These are phyloP conservation scores for Penicillium herquei DNA, from an alignment of 495 filamentous ascomycete genomes.

Conservation along the genomic window DNA sequence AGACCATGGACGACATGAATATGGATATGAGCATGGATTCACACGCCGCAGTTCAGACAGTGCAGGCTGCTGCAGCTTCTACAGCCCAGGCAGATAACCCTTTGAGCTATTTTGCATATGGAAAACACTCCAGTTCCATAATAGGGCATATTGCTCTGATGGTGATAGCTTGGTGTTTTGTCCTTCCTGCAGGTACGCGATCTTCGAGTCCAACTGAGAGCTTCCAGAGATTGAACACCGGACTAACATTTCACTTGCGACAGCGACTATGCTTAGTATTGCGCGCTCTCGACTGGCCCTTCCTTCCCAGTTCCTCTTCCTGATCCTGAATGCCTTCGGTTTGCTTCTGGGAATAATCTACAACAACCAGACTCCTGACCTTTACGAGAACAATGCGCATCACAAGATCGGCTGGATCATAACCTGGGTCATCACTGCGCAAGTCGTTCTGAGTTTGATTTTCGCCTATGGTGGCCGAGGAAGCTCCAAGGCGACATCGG, in stretches of 20 bases:
- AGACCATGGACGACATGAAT: constrained; percentile 29
- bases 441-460: constrained; percentile 67
- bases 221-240: neutral
- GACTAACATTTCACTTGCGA: neutral
- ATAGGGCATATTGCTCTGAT: constrained; percentile 78
- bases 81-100: constrained; percentile 19
- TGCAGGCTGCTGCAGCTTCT: constrained; percentile 33
- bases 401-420: constrained; percentile 86
- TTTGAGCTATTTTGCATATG: constrained; percentile 74
- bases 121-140: constrained; percentile 64
- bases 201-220: neutral
- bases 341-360: constrained; percentile 74
- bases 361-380: constrained; percentile 77
- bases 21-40: constrained; percentile 42
- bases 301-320: constrained; percentile 72
- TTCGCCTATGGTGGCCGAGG: constrained; percentile 47
- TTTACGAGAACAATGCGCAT: constrained; percentile 87
- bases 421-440: constrained; percentile 66
- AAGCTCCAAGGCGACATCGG: constrained; percentile 22
- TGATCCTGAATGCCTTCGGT: constrained; percentile 67
- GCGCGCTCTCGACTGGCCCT: constrained; percentile 74
- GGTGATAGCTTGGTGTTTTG: constrained; percentile 76
- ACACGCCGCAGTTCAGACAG: constrained; percentile 1
- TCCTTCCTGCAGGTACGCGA: constrained; percentile 75
- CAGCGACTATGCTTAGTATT: constrained; percentile 83